Evolutionary conservation across 768 basidiomycete genomes (phyloP).

Genomic region (Phanerochaete sordida): DNA sequence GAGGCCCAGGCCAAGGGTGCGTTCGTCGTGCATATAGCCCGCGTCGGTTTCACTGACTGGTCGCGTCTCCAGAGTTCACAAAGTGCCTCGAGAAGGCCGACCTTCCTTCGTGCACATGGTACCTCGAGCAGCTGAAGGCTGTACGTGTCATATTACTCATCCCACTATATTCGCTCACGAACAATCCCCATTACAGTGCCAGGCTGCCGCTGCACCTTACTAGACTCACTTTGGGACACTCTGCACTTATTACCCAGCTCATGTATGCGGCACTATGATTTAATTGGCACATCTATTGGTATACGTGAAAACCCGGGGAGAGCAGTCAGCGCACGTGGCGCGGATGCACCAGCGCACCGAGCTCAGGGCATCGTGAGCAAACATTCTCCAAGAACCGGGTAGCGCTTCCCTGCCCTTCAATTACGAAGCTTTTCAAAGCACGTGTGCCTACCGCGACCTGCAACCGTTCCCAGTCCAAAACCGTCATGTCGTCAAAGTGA

Average conservation of each 20-base stretch:
- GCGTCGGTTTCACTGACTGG: background rate
- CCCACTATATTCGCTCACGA: conserved; percentile 4
- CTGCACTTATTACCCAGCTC: background rate
- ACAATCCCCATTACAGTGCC: conserved; percentile 47
- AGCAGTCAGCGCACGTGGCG: background rate
- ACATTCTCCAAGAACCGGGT: background rate
- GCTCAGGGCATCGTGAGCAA: background rate
- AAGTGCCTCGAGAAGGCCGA: conserved; percentile 82
- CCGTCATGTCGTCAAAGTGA: conserved; percentile 18
- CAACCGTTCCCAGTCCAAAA: conserved; percentile 19
- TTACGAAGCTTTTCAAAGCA: conserved; percentile 5
- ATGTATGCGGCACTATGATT: background rate
- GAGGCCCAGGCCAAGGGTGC: conserved; percentile 80
- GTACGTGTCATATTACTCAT: conserved; percentile 42
- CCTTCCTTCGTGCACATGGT: conserved; percentile 77
- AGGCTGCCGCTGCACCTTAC: conserved; percentile 67
- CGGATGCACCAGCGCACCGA: background rate
- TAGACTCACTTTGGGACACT: conserved; percentile 17
- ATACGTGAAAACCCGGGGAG: background rate
- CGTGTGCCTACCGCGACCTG: background rate
- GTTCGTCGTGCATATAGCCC: conserved; percentile 13
- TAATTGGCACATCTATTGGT: background rate
- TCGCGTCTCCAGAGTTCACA: conserved; percentile 60
- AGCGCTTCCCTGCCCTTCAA: conserved; percentile 16
- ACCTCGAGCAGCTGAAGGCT: conserved; percentile 84